phyloP scores from a whole-genome alignment of 2,329 filamentous ascomycete species.

The Cryoendolithus antarcticus region DNA sequence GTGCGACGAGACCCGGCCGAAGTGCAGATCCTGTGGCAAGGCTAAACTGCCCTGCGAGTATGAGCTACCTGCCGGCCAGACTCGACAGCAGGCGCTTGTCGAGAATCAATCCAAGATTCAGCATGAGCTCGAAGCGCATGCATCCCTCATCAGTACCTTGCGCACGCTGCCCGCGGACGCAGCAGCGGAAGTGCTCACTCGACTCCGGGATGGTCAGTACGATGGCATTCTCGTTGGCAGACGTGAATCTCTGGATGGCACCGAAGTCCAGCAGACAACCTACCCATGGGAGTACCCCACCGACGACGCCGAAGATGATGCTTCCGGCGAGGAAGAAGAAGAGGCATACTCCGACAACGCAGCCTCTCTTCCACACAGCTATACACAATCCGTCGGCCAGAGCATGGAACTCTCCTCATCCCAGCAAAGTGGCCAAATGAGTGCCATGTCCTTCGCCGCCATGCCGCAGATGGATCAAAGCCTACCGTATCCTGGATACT shows the following conservation, averaged over 20 bases:
- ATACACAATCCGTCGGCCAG: too few relatives aligned
- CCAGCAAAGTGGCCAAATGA: too few relatives aligned
- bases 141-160: constrained; percentile 3
- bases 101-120: constrained; percentile 4
- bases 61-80: constrained; percentile 5
- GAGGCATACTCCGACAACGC: too few relatives aligned
- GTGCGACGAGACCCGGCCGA: constrained; percentile 5
- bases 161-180: constrained; percentile 3
- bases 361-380: too few relatives aligned
- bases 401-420: too few relatives aligned
- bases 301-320: neutral
- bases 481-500: too few relatives aligned
- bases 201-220: constrained; percentile 4
- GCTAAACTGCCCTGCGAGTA: constrained; percentile 5
- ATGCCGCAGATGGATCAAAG: too few relatives aligned
- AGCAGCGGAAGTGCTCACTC: constrained; percentile 3
- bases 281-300: constrained; percentile 3
- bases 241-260: neutral
- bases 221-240: constrained; percentile 3
- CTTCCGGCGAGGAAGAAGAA: neutral
- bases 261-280: neutral
- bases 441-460: too few relatives aligned
- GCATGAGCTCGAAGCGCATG: constrained; percentile 3
- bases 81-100: constrained; percentile 4
- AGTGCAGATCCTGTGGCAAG: constrained; percentile 3